Evolutionary conservation across 352 stramenopile genomes (phyloP).

Genomic region (Pythium inflatum): DNA sequence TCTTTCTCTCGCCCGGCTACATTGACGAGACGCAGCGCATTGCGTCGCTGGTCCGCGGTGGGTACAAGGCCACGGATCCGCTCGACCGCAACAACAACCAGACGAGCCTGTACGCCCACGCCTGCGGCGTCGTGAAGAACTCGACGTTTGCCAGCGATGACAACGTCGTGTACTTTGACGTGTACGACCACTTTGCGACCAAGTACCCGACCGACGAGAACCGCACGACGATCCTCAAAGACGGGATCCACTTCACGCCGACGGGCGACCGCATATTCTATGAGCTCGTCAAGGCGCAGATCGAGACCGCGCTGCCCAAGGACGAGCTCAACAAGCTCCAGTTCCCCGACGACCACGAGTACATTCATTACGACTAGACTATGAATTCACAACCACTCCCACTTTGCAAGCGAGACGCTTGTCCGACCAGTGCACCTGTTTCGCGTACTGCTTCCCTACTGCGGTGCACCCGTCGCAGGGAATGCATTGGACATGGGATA

Average conservation of each 20-base stretch:
- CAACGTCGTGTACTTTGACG: slow-evolving; percentile 12
- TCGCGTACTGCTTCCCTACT: no score
- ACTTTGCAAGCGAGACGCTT: no score
- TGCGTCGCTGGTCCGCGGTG: not conserved
- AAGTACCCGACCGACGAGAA: slow-evolving; percentile 14
- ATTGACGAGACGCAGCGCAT: slow-evolving; percentile 17
- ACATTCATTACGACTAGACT: not conserved
- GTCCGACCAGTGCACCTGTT: no score
- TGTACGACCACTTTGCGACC: slow-evolving; percentile 9
- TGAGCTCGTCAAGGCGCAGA: slow-evolving; percentile 16
- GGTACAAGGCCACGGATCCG: slow-evolving; percentile 5
- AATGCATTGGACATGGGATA: no score
- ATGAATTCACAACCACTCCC: no score
- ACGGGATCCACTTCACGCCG: slow-evolving; percentile 12
- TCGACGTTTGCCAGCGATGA: slow-evolving; percentile 1
- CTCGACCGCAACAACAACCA: slow-evolving; percentile 17
- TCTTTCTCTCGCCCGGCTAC: slow-evolving; percentile 12
- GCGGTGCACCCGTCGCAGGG: no score
- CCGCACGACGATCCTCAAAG: not conserved
- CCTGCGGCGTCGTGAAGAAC: slow-evolving; percentile 3
- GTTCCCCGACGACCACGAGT: slow-evolving; percentile 6
- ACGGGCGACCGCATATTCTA: slow-evolving; percentile 16
- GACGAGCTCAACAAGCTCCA: not conserved
- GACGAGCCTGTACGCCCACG: slow-evolving; percentile 3
- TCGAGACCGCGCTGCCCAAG: slow-evolving; percentile 2